These are phyloP conservation scores for Allium sativum DNA, from an alignment of 106 monocot genomes.

Conservation along the genomic window DNA sequence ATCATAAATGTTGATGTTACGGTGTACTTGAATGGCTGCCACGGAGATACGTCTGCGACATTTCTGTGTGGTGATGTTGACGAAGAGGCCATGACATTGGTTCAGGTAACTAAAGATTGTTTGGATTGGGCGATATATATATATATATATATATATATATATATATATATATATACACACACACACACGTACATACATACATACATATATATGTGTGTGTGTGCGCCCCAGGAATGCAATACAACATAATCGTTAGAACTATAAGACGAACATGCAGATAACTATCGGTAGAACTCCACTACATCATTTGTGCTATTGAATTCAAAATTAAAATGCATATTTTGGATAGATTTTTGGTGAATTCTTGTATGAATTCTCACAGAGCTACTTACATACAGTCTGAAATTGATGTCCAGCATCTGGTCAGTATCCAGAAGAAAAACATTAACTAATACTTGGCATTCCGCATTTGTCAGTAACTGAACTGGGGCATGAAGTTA, in stretches of 20 bases:
- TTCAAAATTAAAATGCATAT: too few species aligned
- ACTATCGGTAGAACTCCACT: too few species aligned
- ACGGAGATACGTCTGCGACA: constrained; percentile 95
- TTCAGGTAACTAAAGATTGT: constrained; percentile 70
- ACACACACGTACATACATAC: background rate
- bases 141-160: constrained; percentile 10
- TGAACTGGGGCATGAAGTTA: too few species aligned
- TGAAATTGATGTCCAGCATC: too few species aligned
- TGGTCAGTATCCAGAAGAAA: too few species aligned
- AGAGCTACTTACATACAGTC: too few species aligned
- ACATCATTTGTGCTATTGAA: too few species aligned
- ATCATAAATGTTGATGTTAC: constrained; percentile 99
- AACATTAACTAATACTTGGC: too few species aligned
- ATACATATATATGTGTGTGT: constrained; percentile 1
- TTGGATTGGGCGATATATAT: constrained; percentile 54
- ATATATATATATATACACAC: background rate
- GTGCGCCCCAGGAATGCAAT: constrained; percentile 56
- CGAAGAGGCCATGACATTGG: constrained; percentile 62
- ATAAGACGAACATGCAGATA: constrained; percentile 61
- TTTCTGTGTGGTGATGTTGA: constrained; percentile 82
- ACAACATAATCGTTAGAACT: constrained; percentile 46
- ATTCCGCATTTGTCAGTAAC: too few species aligned
- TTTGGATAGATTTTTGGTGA: too few species aligned
- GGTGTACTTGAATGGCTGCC: constrained; percentile 94
- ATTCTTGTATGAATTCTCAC: too few species aligned